Percentiles rank a stretch among this genome's conserved stretches.
Conservation (phyloP, 805 yeast species). For the Yamadazyma endophytica region DNA sequence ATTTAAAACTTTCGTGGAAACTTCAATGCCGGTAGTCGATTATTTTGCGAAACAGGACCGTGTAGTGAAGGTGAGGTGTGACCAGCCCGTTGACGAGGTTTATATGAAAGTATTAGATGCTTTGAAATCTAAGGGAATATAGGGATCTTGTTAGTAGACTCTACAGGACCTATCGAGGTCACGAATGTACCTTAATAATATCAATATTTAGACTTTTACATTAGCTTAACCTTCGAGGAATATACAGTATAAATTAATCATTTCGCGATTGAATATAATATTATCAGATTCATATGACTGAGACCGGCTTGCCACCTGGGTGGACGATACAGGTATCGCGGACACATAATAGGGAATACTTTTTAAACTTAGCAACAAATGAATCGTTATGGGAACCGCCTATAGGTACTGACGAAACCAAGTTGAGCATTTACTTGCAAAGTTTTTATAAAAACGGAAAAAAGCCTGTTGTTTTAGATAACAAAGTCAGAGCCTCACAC, state of each 20-base stretch:
- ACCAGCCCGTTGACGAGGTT: constrained; percentile 76
- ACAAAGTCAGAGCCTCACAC: constrained; percentile 76
- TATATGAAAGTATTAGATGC: constrained; percentile 65
- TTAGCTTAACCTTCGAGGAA: neutral
- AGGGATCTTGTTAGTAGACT: neutral
- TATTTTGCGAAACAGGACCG: constrained; percentile 67
- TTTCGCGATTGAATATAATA: no score
- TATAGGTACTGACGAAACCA: constrained; percentile 63
- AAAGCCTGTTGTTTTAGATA: constrained; percentile 44
- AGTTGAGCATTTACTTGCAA: constrained; percentile 54
- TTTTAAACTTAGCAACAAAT: constrained; percentile 61
- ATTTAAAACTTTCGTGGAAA: constrained; percentile 78
- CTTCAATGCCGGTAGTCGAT: constrained; percentile 92
- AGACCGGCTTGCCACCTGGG: constrained; percentile 77
- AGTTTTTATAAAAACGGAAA: constrained; percentile 29
- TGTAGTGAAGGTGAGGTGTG: constrained; percentile 77
- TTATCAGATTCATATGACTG: constrained; percentile 11
- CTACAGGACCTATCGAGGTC: no score
- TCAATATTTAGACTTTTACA: no score
- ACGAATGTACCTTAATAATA: no score
- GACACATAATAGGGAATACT: constrained; percentile 83
- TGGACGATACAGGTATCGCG: constrained; percentile 82
- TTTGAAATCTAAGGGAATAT: constrained; percentile 41
- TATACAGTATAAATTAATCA: no score
- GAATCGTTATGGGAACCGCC: constrained; percentile 93